Percentiles rank a stretch among this genome's conserved stretches.
These are phyloP conservation scores for Elsinoe ampelina DNA, from an alignment of 2,329 filamentous ascomycete genomes.

Conservation along the genomic window DNA sequence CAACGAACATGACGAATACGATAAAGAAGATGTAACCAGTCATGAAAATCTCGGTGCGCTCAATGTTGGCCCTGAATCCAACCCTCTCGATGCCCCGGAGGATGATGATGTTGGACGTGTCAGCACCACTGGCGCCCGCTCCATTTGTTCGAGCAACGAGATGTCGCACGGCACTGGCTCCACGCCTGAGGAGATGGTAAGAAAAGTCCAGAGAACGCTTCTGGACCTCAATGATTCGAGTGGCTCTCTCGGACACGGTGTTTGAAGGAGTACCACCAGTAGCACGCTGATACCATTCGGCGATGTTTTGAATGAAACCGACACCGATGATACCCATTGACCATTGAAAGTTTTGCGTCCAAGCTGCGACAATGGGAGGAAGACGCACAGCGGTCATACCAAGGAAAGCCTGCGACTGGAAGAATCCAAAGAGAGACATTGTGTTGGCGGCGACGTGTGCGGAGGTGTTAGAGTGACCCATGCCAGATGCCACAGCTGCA, in stretches of 20 bases:
- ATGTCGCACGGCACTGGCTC: conserved; percentile 40
- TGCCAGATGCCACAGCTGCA: conserved; percentile 78
- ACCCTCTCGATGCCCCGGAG: conserved; percentile 83
- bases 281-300: conserved; percentile 91
- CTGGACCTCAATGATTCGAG: conserved; percentile 74
- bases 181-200: conserved; percentile 45
- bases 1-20: conserved; percentile 67
- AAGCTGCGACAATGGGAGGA: conserved; percentile 79
- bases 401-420: conserved; percentile 87
- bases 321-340: conserved; percentile 91
- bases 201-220: conserved; percentile 48
- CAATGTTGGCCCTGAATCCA: conserved; percentile 75
- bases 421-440: conserved; percentile 86
- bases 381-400: conserved; percentile 73
- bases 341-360: conserved; percentile 98
- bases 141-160: conserved; percentile 20
- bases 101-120: conserved; percentile 34
- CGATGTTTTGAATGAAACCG: conserved; percentile 76
- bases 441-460: conserved; percentile 91
- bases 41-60: conserved; percentile 86
- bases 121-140: conserved; percentile 21
- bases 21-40: conserved; percentile 85
- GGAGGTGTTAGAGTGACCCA: conserved; percentile 88
- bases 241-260: conserved; percentile 63
- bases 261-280: conserved; percentile 79